Evolutionary conservation across 2,329 filamentous ascomycete genomes (phyloP), one percentile per base, ranked within the genome.

Genomic region (Colletotrichum spinosum): DNA sequence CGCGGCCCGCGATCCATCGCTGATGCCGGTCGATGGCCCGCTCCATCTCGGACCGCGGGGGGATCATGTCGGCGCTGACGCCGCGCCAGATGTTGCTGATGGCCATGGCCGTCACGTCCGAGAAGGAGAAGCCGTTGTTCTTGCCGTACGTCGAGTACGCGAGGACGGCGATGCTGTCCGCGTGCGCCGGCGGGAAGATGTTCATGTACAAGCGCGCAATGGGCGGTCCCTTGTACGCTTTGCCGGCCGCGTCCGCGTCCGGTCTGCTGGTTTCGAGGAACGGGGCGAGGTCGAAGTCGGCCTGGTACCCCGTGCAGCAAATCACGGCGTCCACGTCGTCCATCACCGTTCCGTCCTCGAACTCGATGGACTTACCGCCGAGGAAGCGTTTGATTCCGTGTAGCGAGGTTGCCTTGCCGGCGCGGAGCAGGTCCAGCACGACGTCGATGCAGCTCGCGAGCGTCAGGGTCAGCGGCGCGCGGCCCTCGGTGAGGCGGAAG

Each of bases 51-150:
- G 56, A 13, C 8, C 58, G 51, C 1, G 73, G 53, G 1, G 78
- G 78, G 0, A 81, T 71, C 64, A 65, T 44, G 39, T 65, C 1
- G 42, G 54, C 5, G 71, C 74, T 66, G 2, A 70, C 70, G 2
- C 75, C 77, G 4, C 73, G 73, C 75, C 76, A 81, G 3, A 81
- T 70, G 55, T 82, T 79, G 33, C 75, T 72, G 4, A 81, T 69
- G 2, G 78, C 79, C 76, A 79, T 78, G n/a, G 73, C 71, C 1
- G 72, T 71, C 38, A 81, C 72, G 52, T 81, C 79, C 17, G 72
- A 69, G 15, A 77, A 71, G 2, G 73, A 72, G 17, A 78, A 76
- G 1, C 74, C 70, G 67, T 76, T 71, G 62, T 73, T 69, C 65
- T 77, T 69, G 67, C 74, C 70, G 38, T 65, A 72, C 2, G 70